Base-by-base conservation (phyloP, 805 yeast species). In the Metschnikowia gelsemii region DNA sequence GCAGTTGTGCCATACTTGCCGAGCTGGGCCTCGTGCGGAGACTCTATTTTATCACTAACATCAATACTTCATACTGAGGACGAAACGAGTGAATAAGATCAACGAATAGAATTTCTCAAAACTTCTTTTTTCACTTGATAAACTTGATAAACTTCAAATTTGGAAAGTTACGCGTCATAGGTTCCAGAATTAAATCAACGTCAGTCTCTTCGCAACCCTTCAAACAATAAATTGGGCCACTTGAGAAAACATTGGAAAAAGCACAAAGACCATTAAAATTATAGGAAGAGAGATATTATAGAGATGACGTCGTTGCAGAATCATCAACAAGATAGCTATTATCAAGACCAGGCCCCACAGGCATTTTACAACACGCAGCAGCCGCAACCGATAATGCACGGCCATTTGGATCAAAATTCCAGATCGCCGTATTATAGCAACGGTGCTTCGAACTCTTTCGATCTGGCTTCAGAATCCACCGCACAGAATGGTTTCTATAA, bases 371-470 rank as follows among this genome's bases (percentile, higher is more conserved):
- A 40, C n/a, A 38, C 48, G 5, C 58, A 44, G 30, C 49, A 35
- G 32, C 41, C 47, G 11, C 53, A 47, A 28, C 52, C 43, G 22
- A 40, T 47, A 21, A 45, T 45, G 31, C 50, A 44, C 31, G 41
- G 28, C 29, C 47, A 42, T 21, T 21, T 51, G 25, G 54, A 50
- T 9, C 50, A 41, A n/a, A 42, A 32, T 18, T 33, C 37, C 9
- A 35, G 53, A 8, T 47, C 64, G 1, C 61, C 64, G 8, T 63
- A 51, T 43, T 63, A 60, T 37, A 52, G 47, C 14, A 23, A 43
- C 25, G 48, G 47, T 5, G 24, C 40, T 5, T n/a, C 46, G 2
- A 29, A 44, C 38, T 35, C 27, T 12, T 51, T 37, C 47, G 45
- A 53, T 20, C 36, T 46, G 29, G 32, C 46, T 18, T 42, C 33